Evolutionary conservation across 768 basidiomycete species (phyloP).

Genomic region (Leccinum fibrillosum): DNA sequence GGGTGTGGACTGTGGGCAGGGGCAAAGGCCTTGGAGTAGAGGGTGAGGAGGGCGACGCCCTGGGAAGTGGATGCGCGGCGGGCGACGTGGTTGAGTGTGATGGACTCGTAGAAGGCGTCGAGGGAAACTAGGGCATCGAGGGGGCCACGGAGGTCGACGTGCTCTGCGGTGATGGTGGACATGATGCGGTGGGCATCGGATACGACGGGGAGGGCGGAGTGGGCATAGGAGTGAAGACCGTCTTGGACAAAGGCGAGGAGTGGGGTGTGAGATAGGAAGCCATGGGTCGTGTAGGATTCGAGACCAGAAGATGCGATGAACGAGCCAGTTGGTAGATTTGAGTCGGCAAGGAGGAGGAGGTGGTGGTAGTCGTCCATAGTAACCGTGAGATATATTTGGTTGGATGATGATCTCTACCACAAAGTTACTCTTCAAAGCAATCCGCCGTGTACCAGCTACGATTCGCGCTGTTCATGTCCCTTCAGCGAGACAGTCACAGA

Average conservation of each 20-base stretch:
- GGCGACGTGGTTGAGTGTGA: conserved; percentile 88
- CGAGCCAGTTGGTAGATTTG: conserved; percentile 94
- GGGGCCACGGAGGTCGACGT: conserved; percentile 20
- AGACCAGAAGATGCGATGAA: conserved; percentile 94
- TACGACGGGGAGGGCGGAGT: conserved; percentile 75
- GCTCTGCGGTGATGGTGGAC: conserved; percentile 8
- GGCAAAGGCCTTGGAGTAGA: conserved; percentile 81
- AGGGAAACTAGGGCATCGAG: conserved; percentile 50
- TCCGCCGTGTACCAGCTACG: background rate
- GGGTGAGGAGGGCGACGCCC: conserved; percentile 86
- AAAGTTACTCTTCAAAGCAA: background rate
- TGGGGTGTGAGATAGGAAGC: conserved; percentile 43
- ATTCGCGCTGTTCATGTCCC: background rate
- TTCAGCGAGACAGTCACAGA: conserved; percentile 14
- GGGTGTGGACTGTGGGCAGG: conserved; percentile 13
- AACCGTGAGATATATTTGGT: background rate
- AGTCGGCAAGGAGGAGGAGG: conserved; percentile 79
- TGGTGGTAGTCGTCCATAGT: conserved; percentile 48
- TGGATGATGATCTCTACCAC: background rate
- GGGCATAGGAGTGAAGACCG: conserved; percentile 76
- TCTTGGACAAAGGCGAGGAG: conserved; percentile 62
- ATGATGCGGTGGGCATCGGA: conserved; percentile 57
- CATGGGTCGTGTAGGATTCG: conserved; percentile 88
- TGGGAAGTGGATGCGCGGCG: conserved; percentile 86
- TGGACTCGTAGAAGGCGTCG: conserved; percentile 77